Percentiles rank a stretch among this genome's conserved stretches.
Evolutionary conservation across 495 filamentous ascomycete genomes (phyloP).

Genomic region (Penicillium riverlandense): DNA sequence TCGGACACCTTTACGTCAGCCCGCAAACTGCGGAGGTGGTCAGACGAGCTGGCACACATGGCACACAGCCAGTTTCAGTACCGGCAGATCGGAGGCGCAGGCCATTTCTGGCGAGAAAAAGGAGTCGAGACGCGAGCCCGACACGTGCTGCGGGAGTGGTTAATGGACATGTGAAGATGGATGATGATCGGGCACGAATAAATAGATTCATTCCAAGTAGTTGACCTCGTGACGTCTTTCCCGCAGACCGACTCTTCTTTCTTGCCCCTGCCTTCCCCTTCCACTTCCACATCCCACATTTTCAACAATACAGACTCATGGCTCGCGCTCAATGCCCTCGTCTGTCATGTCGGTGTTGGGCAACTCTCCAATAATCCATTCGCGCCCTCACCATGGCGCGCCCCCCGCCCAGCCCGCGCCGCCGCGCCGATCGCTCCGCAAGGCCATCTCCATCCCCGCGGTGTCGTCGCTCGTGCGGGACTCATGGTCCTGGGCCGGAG

Average conservation of each 20-base stretch:
- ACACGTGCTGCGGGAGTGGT: slow-evolving; percentile 36
- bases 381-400: slow-evolving; percentile 14
- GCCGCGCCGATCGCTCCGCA: slow-evolving; percentile 15
- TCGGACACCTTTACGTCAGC: slow-evolving; percentile 63
- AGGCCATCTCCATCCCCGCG: slow-evolving; percentile 25
- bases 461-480: slow-evolving; percentile 30
- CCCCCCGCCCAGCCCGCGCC: slow-evolving; percentile 1
- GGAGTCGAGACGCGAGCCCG: slow-evolving; percentile 51
- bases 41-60: slow-evolving; percentile 40
- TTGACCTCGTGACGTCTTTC: slow-evolving; percentile 6
- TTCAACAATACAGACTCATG: slow-evolving; percentile 8
- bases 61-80: slow-evolving; percentile 38
- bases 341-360: slow-evolving; percentile 27
- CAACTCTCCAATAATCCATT: slow-evolving; percentile 27
- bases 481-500: slow-evolving; percentile 37
- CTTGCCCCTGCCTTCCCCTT: slow-evolving; percentile 3
- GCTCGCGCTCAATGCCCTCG: slow-evolving; percentile 20
- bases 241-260: slow-evolving; percentile 11
- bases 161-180: slow-evolving; percentile 3
- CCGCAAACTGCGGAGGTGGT: slow-evolving; percentile 65
- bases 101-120: slow-evolving; percentile 77
- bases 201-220: no score
- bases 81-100: slow-evolving; percentile 59
- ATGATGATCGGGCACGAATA: no score
- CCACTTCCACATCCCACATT: background rate